A percentile compares a stretch with the other conserved stretches of the same genome.
phyloP scores from a whole-genome alignment of 768 basidiomycete genomes.

The Phlebiopsis flavidoalba region DNA sequence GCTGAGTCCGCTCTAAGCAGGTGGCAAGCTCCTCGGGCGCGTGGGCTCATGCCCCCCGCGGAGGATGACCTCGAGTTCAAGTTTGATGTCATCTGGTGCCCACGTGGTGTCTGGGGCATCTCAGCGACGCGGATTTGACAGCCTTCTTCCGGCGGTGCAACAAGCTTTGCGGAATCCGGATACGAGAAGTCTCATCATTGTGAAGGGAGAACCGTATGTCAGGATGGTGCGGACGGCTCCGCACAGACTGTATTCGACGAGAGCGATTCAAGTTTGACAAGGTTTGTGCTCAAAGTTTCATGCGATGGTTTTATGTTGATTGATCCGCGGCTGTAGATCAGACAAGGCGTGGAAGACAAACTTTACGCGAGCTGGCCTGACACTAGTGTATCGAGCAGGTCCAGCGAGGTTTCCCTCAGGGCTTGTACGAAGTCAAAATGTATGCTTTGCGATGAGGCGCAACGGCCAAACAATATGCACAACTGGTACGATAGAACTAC shows the following conservation, averaged over 20 bases:
- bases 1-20: constrained; percentile 35
- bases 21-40: constrained; percentile 51
- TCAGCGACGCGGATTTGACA: constrained; percentile 72
- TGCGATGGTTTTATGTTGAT: background rate
- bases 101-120: constrained; percentile 96
- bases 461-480: background rate
- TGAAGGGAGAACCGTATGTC: constrained; percentile 91
- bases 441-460: constrained; percentile 41
- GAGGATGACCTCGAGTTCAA: constrained; percentile 40
- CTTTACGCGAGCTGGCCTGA: constrained; percentile 72
- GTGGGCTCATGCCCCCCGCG: constrained; percentile 50
- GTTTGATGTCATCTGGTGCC: constrained; percentile 92
- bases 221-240: constrained; percentile 46
- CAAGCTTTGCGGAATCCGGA: constrained; percentile 48
- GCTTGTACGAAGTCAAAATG: constrained; percentile 86
- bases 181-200: constrained; percentile 65
- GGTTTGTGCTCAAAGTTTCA: constrained; percentile 38
- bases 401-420: constrained; percentile 80
- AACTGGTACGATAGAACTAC: background rate
- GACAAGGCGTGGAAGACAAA: constrained; percentile 74
- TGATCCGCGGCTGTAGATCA: constrained; percentile 48
- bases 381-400: constrained; percentile 66
- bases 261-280: constrained; percentile 84
- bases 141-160: constrained; percentile 63
- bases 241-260: constrained; percentile 67